Evolutionary conservation across 768 basidiomycete species (phyloP).

Genomic region (Panaeolus papilionaceus): DNA sequence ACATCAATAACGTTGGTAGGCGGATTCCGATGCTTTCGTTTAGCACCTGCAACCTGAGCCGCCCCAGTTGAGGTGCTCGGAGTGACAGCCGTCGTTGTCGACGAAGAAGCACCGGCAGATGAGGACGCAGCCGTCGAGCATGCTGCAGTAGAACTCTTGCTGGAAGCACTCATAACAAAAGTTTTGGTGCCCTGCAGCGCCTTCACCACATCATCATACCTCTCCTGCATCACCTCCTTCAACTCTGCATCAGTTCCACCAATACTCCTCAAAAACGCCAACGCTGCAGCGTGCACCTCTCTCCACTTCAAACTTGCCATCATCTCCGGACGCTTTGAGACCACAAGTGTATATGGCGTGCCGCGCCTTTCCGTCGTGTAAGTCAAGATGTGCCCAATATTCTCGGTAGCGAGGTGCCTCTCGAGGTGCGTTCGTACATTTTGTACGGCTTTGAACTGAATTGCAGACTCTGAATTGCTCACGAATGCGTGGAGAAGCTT

Average conservation of each 20-base stretch:
- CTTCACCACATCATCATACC: slow-evolving; percentile 36
- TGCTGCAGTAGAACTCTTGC: no score
- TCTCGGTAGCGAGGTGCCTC: slow-evolving; percentile 23
- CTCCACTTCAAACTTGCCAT: slow-evolving; percentile 29
- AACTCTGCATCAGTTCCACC: slow-evolving; percentile 32
- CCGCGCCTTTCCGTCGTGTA: slow-evolving; percentile 31
- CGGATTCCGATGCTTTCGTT: no score
- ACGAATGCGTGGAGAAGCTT: slow-evolving; percentile 31
- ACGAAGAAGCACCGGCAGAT: no score
- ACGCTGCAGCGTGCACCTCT: slow-evolving; percentile 29
- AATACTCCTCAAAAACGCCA: slow-evolving; percentile 33
- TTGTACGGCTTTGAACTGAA: slow-evolving; percentile 28
- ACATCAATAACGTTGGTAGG: no score
- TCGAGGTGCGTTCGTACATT: slow-evolving; percentile 33
- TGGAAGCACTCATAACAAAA: not conserved
- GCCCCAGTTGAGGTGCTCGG: no score
- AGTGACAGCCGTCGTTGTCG: no score
- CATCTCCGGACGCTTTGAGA: slow-evolving; percentile 34
- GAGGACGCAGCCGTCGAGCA: no score
- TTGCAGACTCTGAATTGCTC: slow-evolving; percentile 21
- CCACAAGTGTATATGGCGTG: slow-evolving; percentile 34
- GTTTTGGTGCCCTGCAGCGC: slow-evolving; percentile 30
- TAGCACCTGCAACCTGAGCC: no score
- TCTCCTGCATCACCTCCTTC: slow-evolving; percentile 36
- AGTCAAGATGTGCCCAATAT: slow-evolving; percentile 29